phyloP scores from a whole-genome alignment of 306 rosid genomes.

The Inga leiocalycina region DNA sequence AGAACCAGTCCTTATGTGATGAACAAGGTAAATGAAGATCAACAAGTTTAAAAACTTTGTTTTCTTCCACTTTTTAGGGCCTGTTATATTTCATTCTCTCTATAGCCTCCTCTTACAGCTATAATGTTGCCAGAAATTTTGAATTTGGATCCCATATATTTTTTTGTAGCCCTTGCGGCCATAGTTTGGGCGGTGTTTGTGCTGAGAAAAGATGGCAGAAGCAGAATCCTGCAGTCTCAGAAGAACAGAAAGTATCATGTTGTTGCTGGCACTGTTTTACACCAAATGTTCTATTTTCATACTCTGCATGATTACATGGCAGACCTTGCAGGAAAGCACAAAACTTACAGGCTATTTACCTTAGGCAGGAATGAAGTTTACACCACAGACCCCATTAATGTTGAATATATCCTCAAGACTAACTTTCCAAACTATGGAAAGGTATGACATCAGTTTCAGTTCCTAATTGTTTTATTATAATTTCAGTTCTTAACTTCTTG shows the following conservation, averaged over 20 bases:
- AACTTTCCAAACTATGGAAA: slow-evolving; percentile 63
- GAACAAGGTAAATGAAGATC: not conserved
- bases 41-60: not conserved
- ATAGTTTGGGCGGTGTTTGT: slow-evolving; percentile 12
- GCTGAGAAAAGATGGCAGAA: not conserved
- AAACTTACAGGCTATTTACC: slow-evolving; percentile 54
- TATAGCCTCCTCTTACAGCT: not conserved
- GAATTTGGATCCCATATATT: slow-evolving; percentile 4
- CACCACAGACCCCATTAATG: slow-evolving; percentile 57
- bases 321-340: slow-evolving; percentile 52
- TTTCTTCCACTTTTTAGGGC: not conserved
- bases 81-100: not conserved
- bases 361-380: slow-evolving; percentile 50
- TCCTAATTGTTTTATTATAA: not conserved
- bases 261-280: slow-evolving; percentile 49
- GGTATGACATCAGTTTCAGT: slow-evolving; percentile 35
- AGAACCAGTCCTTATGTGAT: not conserved
- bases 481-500: not conserved
- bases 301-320: slow-evolving; percentile 54
- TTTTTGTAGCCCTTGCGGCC: not conserved
- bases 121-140: not conserved
- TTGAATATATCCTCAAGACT: slow-evolving; percentile 63
- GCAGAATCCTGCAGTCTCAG: not conserved
- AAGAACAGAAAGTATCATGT: slow-evolving; percentile 43
- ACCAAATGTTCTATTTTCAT: slow-evolving; percentile 55